These are phyloP conservation scores for Torulaspora indica DNA, from an alignment of 805 yeast genomes.

Conservation along the genomic window DNA sequence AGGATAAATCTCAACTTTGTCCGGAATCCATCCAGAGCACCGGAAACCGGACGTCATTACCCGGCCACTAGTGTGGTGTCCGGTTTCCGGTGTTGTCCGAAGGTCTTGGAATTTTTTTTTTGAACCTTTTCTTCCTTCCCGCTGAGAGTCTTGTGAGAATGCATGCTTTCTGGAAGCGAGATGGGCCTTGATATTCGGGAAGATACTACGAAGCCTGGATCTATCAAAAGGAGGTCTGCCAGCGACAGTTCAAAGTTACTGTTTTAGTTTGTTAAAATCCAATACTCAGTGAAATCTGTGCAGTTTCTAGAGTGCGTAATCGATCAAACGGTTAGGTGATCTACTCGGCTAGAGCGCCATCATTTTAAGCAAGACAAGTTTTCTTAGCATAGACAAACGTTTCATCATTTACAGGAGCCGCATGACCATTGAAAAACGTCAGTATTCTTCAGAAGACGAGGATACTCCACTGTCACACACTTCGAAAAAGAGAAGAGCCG, in stretches of 20 bases:
- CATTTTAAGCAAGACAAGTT: neutral
- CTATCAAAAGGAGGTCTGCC: no score
- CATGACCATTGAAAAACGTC: slow-evolving; percentile 13
- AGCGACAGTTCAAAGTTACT: no score
- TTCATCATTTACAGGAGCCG: neutral
- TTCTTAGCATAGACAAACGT: neutral
- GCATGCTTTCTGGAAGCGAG: neutral
- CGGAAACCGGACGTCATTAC: neutral
- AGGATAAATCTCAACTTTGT: slow-evolving; percentile 7
- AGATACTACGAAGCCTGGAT: neutral
- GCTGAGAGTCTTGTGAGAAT: neutral
- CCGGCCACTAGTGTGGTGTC: neutral
- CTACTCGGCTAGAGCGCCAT: no score
- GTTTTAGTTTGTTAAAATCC: no score
- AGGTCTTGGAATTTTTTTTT: neutral
- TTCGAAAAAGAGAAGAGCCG: slow-evolving; percentile 12
- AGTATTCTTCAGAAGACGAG: slow-evolving; percentile 16
- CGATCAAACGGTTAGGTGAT: no score
- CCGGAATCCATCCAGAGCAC: neutral
- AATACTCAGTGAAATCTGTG: no score
- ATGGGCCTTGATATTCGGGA: neutral
- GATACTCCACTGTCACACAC: slow-evolving; percentile 20
- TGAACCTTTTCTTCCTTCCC: neutral
- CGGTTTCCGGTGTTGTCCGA: neutral
- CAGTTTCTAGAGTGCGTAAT: no score